These are phyloP conservation scores for Mycosarcoma maydis DNA, from an alignment of 1,284 basidiomycete genomes.

Conservation along the genomic window DNA sequence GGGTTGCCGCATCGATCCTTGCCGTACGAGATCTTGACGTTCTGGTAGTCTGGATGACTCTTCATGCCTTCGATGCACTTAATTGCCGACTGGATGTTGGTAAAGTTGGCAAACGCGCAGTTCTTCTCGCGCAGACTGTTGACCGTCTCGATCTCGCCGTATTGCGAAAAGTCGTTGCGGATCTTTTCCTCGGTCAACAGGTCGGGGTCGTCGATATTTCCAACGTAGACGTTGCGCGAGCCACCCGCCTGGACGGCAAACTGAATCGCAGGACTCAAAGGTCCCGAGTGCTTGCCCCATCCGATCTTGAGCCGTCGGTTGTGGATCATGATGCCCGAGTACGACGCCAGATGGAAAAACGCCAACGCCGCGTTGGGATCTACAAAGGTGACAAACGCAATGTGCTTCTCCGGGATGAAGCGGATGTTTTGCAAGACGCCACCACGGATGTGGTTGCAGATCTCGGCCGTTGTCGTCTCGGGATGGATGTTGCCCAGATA, in stretches of 20 bases:
- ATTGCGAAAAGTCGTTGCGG: slow-evolving; percentile 61
- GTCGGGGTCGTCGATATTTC: slow-evolving; percentile 64
- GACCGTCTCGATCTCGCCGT: slow-evolving; percentile 65
- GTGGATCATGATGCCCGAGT: slow-evolving; percentile 65
- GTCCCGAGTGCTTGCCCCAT: slow-evolving; percentile 66
- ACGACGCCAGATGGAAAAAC: slow-evolving; percentile 63
- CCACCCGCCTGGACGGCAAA: slow-evolving; percentile 66
- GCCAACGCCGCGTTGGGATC: slow-evolving; percentile 64
- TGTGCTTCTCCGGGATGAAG: slow-evolving; percentile 65
- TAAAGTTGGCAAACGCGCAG: slow-evolving; percentile 66
- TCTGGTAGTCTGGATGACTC: slow-evolving; percentile 62
- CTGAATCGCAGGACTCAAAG: slow-evolving; percentile 63
- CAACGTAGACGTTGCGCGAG: slow-evolving; percentile 65
- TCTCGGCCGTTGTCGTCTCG: slow-evolving; percentile 65
- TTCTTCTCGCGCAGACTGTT: slow-evolving; percentile 65
- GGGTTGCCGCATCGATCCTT: slow-evolving; percentile 65
- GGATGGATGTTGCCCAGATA: slow-evolving; percentile 66
- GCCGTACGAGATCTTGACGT: slow-evolving; percentile 62
- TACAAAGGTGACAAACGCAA: slow-evolving; percentile 66
- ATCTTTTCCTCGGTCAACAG: slow-evolving; percentile 62
- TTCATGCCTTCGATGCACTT: slow-evolving; percentile 67
- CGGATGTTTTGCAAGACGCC: slow-evolving; percentile 65
- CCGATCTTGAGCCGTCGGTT: slow-evolving; percentile 65
- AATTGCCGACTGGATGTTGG: slow-evolving; percentile 66
- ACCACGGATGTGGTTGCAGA: slow-evolving; percentile 67